These are phyloP conservation scores for Gillenia trifoliata DNA, from an alignment of 306 rosid species.

Conservation along the genomic window DNA sequence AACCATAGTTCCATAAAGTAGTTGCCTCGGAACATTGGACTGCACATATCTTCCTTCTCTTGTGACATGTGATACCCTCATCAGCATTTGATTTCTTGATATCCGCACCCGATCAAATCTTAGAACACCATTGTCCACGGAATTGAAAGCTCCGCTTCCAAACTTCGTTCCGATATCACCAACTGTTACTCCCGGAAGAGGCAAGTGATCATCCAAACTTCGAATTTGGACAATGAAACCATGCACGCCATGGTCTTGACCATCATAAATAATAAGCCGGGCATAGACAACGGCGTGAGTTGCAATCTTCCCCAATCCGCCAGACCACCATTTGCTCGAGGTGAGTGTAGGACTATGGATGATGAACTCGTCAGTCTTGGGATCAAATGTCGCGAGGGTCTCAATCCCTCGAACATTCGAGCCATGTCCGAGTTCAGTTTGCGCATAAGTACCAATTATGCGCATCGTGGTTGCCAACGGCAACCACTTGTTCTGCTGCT, in stretches of 20 bases:
- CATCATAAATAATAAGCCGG: conserved; percentile 51
- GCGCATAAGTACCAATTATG: conserved; percentile 94
- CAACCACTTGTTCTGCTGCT: conserved; percentile 82
- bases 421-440: conserved; percentile 97
- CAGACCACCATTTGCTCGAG: conserved; percentile 99
- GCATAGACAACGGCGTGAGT: conserved; percentile 87
- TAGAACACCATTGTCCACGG: conserved; percentile 78
- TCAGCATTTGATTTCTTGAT: conserved; percentile 85
- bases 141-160: conserved; percentile 79
- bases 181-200: conserved; percentile 75
- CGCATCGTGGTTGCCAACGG: conserved; percentile 75
- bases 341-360: conserved; percentile 87
- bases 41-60: conserved; percentile 77
- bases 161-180: conserved; percentile 90
- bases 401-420: conserved; percentile 93
- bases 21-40: conserved; percentile 77
- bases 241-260: conserved; percentile 64
- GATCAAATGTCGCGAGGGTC: conserved; percentile 87
- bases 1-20: conserved; percentile 89
- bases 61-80: conserved; percentile 88
- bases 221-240: conserved; percentile 89
- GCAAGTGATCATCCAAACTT: conserved; percentile 82
- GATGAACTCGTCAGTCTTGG: conserved; percentile 67
- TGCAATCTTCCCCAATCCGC: conserved; percentile 86
- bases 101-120: conserved; percentile 69